Base-by-base conservation (phyloP, 495 filamentous ascomycete genomes). In the Trichoderma parareesei region DNA sequence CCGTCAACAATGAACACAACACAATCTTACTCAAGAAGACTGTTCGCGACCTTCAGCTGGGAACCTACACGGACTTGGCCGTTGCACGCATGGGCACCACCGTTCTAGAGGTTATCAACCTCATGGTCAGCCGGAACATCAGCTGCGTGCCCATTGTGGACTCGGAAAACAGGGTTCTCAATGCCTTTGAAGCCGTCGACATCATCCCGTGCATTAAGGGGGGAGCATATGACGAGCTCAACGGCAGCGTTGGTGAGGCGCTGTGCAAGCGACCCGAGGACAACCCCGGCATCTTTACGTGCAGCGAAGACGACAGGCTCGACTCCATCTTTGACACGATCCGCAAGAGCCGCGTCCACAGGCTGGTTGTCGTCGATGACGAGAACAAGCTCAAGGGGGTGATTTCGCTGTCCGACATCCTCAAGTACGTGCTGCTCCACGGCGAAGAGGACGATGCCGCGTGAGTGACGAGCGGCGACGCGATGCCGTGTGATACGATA, bases 301-400 rank as follows among this genome's bases (percentile, higher is more conserved):
- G 94, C 76, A 89, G 88, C 14, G 81, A 94, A 66, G 86, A 96
- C 65, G 94, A 99, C 71, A 88, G 92, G 41, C 80, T 99, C 60
- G 92, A 95, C 72, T 91, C 94, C 37, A 94, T 99, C 68, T 98
- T 97, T 71, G 92, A 97, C 73, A 98, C 95, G 0, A 92, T 99
- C 69, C 90, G 94, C 68, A 93, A 90, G 74, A 96, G 91, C 14
- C 84, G 95, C 41, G 93, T 98, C 35, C 94, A 99, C 75, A 84
- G 94, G 68, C 78, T 99, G 37, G 88, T 97, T 53, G 88, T 99
- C 44, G 90, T 98, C 65, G 92, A 98, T 74, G 91, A 96, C 48
- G 82, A 90, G 63, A 90, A 87, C 75, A 84, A 85, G 60, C 84
- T 99, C 44, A 89, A 89, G 73, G 94, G 94, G 53, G 84, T 99